phyloP scores from a whole-genome alignment of 2,329 filamentous ascomycete species.

The Ambrosiella beaveri region DNA sequence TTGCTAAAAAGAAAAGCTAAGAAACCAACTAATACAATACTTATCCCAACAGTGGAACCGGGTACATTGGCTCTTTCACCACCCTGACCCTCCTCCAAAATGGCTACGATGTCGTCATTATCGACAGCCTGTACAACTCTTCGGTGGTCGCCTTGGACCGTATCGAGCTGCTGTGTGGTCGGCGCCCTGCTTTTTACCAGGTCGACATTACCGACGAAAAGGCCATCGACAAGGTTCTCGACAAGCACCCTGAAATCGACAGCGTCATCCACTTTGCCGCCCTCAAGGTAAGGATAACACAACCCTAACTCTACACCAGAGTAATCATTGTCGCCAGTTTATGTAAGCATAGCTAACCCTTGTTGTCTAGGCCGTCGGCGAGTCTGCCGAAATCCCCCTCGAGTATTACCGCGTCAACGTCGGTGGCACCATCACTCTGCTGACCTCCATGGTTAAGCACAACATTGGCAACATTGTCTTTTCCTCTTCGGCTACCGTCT shows the following conservation, averaged over 20 bases:
- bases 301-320: conserved; percentile 2
- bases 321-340: conserved; percentile 4
- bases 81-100: conserved; percentile 79
- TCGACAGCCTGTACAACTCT: conserved; percentile 96
- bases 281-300: conserved; percentile 51
- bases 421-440: conserved; percentile 71
- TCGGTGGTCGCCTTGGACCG: conserved; percentile 81
- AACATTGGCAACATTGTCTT: conserved; percentile 96
- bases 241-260: conserved; percentile 80
- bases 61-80: conserved; percentile 98
- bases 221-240: conserved; percentile 71
- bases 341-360: not conserved
- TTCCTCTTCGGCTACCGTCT: conserved; percentile 93
- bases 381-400: conserved; percentile 82
- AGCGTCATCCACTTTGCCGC: conserved; percentile 98
- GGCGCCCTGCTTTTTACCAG: conserved; percentile 70
- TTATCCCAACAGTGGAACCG: conserved; percentile 56
- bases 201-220: conserved; percentile 76
- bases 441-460: conserved; percentile 74
- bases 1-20: not conserved
- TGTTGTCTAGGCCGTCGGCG: conserved; percentile 61
- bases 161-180: conserved; percentile 84
- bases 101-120: conserved; percentile 89
- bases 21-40: not conserved
- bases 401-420: conserved; percentile 99